Percentiles rank a stretch among this genome's conserved stretches.
Conservation (phyloP, 1,284 basidiomycete species). For the Trichosporon faecale region DNA sequence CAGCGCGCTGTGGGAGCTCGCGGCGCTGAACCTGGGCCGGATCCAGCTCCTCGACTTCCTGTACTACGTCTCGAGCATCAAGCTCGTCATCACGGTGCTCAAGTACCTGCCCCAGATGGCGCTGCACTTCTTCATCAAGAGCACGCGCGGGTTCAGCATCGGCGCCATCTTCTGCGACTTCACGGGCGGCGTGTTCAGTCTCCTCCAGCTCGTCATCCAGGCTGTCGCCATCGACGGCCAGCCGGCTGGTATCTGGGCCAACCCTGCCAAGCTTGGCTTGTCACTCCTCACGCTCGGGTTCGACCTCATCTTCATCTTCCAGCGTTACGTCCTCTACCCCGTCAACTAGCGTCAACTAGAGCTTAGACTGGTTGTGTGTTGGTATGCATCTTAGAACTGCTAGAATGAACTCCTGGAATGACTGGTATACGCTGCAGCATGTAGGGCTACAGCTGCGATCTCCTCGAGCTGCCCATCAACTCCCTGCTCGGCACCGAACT, state of each 20-base stretch:
- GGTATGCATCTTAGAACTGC: slow-evolving; percentile 2
- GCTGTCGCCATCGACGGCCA: slow-evolving; percentile 43
- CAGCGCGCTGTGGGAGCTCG: slow-evolving; percentile 24
- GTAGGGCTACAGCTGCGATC: background rate
- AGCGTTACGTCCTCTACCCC: background rate
- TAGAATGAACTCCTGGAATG: background rate
- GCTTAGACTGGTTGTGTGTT: background rate
- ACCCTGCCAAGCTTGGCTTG: slow-evolving; percentile 50
- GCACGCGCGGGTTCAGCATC: slow-evolving; percentile 46
- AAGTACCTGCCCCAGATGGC: slow-evolving; percentile 52
- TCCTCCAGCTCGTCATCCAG: slow-evolving; percentile 49
- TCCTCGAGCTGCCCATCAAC: background rate
- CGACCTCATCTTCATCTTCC: slow-evolving; percentile 16
- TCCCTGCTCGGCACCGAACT: background rate
- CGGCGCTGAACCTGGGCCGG: slow-evolving; percentile 32
- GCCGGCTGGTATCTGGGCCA: slow-evolving; percentile 47
- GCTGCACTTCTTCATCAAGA: slow-evolving; percentile 44
- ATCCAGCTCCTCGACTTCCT: slow-evolving; percentile 47
- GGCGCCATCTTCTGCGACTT: slow-evolving; percentile 44
- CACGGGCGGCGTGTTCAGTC: slow-evolving; percentile 44
- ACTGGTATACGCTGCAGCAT: background rate
- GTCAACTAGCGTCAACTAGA: background rate
- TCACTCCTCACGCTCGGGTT: slow-evolving; percentile 32
- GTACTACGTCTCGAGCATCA: slow-evolving; percentile 45
- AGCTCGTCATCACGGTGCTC: slow-evolving; percentile 42